phyloP scores from a whole-genome alignment of 2,329 filamentous ascomycete genomes.

The Beauveria scarabaeidicola region DNA sequence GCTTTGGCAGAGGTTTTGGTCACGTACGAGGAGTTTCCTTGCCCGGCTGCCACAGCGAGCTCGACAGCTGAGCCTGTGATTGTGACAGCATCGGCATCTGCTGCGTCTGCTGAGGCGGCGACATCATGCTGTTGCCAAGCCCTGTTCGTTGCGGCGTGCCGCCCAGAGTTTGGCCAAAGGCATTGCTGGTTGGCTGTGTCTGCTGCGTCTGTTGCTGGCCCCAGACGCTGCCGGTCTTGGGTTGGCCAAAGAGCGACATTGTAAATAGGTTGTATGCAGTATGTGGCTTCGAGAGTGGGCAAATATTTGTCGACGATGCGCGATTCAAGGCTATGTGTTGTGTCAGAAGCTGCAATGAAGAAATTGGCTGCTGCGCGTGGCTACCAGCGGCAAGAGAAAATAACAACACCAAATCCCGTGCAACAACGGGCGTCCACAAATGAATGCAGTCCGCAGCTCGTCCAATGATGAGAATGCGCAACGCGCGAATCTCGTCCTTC shows the following conservation, averaged over 20 bases:
- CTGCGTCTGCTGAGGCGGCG: slow-evolving; percentile 32
- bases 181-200: slow-evolving; percentile 18
- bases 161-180: slow-evolving; percentile 24
- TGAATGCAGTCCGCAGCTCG: background rate
- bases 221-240: slow-evolving; percentile 29
- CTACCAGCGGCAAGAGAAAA: background rate
- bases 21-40: slow-evolving; percentile 40
- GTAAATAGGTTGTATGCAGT: slow-evolving; percentile 7
- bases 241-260: slow-evolving; percentile 33
- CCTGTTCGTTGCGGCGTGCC: slow-evolving; percentile 29
- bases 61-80: slow-evolving; percentile 38
- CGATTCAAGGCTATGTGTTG: background rate
- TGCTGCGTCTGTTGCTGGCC: slow-evolving; percentile 30
- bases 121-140: slow-evolving; percentile 23
- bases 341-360: background rate
- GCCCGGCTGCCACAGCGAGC: slow-evolving; percentile 45
- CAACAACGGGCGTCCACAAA: background rate
- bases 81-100: slow-evolving; percentile 35
- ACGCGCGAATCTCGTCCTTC: background rate
- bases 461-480: background rate
- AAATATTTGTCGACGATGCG: background rate
- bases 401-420: background rate
- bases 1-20: background rate
- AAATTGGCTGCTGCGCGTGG: background rate
- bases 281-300: background rate